phyloP scores from a whole-genome alignment of 83 land plant species.

The Larix sibirica region DNA sequence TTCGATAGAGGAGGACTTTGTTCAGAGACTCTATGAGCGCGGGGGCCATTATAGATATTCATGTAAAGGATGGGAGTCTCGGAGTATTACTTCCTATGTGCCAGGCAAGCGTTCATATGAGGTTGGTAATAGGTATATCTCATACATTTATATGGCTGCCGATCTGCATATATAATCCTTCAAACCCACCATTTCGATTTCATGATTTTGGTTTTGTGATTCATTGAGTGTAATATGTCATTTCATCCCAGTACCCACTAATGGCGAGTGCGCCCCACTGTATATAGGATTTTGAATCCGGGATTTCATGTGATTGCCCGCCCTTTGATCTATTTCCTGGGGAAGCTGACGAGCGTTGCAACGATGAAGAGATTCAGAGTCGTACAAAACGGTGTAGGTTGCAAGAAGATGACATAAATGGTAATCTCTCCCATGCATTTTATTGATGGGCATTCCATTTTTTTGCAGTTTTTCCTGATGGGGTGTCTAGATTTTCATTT shows the following conservation, averaged over 20 bases:
- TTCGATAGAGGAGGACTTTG: background rate
- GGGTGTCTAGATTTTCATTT: background rate
- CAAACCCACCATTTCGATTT: background rate
- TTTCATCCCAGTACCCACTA: background rate
- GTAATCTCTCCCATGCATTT: background rate
- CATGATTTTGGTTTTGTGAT: background rate
- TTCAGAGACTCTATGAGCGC: background rate
- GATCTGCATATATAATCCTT: background rate
- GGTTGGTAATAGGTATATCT: background rate
- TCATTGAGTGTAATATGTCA: background rate
- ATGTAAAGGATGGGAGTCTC: background rate
- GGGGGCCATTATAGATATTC: background rate
- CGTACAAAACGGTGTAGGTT: background rate
- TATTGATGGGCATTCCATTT: background rate
- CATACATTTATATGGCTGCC: too few species aligned
- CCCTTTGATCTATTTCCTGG: background rate
- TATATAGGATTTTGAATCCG: background rate
- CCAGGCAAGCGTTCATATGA: background rate
- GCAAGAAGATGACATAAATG: background rate
- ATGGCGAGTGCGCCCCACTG: too few species aligned
- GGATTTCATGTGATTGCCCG: background rate
- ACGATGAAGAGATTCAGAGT: background rate
- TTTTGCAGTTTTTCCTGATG: background rate
- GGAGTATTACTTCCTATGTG: background rate
- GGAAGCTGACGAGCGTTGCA: background rate